Percentiles rank a stretch among this genome's conserved stretches.
Evolutionary conservation across 352 stramenopile genomes (phyloP).

Genomic region (Phytophthora aleatoria): DNA sequence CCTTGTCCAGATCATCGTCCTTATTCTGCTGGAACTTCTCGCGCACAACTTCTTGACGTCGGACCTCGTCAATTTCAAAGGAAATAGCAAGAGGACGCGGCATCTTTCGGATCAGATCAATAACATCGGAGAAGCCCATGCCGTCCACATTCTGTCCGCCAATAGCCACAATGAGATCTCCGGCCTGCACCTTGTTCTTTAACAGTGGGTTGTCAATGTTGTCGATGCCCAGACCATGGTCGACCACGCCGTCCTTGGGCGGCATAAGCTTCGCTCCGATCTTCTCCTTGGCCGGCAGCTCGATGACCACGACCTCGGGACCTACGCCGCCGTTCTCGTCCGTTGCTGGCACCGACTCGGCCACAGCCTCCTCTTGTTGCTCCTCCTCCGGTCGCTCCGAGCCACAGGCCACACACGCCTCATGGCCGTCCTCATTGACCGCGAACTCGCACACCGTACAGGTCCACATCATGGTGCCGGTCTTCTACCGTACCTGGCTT

Average conservation of each 20-base stretch:
- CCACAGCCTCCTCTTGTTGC: slow-evolving; percentile 16
- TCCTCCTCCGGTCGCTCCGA: slow-evolving; percentile 39
- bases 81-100: slow-evolving; percentile 78
- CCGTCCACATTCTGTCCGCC: slow-evolving; percentile 72
- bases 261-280: slow-evolving; percentile 87
- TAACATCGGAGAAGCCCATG: slow-evolving; percentile 82
- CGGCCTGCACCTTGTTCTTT: slow-evolving; percentile 80
- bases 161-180: slow-evolving; percentile 85
- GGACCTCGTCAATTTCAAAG: slow-evolving; percentile 79
- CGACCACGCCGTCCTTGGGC: slow-evolving; percentile 79
- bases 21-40: slow-evolving; percentile 63
- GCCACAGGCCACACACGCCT: slow-evolving; percentile 63
- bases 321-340: slow-evolving; percentile 7
- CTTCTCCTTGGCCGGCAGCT: slow-evolving; percentile 84
- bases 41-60: slow-evolving; percentile 56
- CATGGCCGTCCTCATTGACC: slow-evolving; percentile 59
- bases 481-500: neutral
- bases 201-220: slow-evolving; percentile 87
- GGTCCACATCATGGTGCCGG: slow-evolving; percentile 53
- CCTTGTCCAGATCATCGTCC: slow-evolving; percentile 68
- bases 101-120: slow-evolving; percentile 87
- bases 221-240: slow-evolving; percentile 81
- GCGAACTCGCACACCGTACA: slow-evolving; percentile 67
- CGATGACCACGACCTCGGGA: slow-evolving; percentile 73
- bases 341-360: slow-evolving; percentile 5